These are phyloP conservation scores for Malbranchea zuffiana DNA, from an alignment of 2,329 filamentous ascomycete species.

Conservation along the genomic window DNA sequence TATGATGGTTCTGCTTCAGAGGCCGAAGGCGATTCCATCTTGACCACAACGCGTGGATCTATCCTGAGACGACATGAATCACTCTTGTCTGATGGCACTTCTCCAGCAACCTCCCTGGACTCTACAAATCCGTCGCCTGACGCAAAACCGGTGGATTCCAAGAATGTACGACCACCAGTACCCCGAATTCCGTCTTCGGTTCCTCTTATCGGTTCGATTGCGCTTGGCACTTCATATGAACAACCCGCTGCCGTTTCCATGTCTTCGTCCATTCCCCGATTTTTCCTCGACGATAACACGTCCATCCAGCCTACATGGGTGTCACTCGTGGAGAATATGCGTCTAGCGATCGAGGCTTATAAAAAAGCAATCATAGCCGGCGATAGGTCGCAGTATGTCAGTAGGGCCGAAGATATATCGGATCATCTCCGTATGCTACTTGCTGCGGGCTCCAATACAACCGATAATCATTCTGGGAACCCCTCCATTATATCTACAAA, in stretches of 20 bases:
- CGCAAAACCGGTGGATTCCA: conserved; percentile 47
- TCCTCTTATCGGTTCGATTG: conserved; percentile 12
- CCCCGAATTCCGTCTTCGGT: conserved; percentile 12
- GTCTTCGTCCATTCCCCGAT: conserved; percentile 53
- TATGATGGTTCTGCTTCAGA: conserved; percentile 88
- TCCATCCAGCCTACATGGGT: conserved; percentile 78
- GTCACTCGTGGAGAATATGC: conserved; percentile 84
- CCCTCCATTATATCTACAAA: conserved; percentile 99
- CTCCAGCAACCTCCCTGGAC: conserved; percentile 82
- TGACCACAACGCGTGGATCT: conserved; percentile 57
- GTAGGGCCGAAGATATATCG: conserved; percentile 92
- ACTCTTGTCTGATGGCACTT: conserved; percentile 58
- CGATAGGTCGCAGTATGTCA: conserved; percentile 80
- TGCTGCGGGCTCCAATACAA: conserved; percentile 92
- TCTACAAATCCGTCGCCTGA: conserved; percentile 65
- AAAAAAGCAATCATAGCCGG: conserved; percentile 76
- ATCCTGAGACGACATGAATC: conserved; percentile 57
- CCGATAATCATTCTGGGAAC: conserved; percentile 96
- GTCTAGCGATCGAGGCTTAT: conserved; percentile 77
- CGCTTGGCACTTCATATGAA: conserved; percentile 43
- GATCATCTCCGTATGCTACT: conserved; percentile 87
- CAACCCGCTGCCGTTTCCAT: conserved; percentile 36
- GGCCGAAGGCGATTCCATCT: conserved; percentile 63
- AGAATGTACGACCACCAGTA: conserved; percentile 16
- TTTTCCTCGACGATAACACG: conserved; percentile 84